Evolutionary conservation across 2,329 filamentous ascomycete species (phyloP), one percentile per base, ranked within the genome.

Genomic region (Xylaria sp.): DNA sequence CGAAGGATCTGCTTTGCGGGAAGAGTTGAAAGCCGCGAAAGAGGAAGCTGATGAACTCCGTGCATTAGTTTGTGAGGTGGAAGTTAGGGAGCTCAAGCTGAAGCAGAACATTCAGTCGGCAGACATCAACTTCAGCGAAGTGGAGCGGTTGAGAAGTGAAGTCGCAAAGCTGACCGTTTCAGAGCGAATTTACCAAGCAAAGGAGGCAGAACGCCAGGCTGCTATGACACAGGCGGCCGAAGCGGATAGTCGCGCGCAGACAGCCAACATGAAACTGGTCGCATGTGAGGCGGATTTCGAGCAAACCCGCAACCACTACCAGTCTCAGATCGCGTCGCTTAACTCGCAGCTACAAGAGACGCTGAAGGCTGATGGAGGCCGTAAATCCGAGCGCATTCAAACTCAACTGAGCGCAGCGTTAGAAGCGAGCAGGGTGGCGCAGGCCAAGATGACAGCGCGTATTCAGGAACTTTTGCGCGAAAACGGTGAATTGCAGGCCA

Each of bases 41-140:
- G 76, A 78, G 4, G 88, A 92, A 66, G 80, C 80, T 48, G 82
- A 86, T 16, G 84, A 85, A 59, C 76, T 94, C 16, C 83, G 83
- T 52, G 79, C 81, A 63, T 76, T 91, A 3, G 79, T 93, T 0
- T 84, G 87, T 44, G 83, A 85, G 37, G 84, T 83, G 0, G 90
- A 94, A 72, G 83, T 86, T 4, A 83, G 85, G 60, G 88, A 90
- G 67, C 73, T 88, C 37, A 80, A 80, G 57, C 80, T 82, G 59
- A 80, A 84, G 61, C 87, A 91, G 67, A 83, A 84, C 58, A 77
- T 87, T 65, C 81, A 86, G 66, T 81, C 84, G 9, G 79, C 87
- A 39, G 82, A 89, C 68, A 79, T 82, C 13, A 82, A 83, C 55
- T 76, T 83, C 2, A 79, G 81, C 53, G 85, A 90, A 66, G 74